phyloP scores from a whole-genome alignment of 2,329 filamentous ascomycete genomes.

The Fusarium nygamai region DNA sequence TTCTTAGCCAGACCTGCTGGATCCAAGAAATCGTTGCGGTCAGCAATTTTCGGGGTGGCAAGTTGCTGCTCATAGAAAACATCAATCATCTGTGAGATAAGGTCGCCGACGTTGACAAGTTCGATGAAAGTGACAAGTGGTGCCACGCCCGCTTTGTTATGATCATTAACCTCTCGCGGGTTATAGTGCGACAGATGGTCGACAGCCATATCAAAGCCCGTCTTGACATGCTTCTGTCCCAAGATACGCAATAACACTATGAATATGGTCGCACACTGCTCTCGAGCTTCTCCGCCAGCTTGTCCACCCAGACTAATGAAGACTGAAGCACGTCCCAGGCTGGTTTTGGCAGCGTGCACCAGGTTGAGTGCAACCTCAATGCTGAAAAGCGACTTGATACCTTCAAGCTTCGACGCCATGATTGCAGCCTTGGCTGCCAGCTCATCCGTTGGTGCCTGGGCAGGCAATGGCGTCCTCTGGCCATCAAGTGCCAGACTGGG shows the following conservation, averaged over 20 bases:
- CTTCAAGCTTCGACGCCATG: slow-evolving; percentile 93
- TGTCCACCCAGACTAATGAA: slow-evolving; percentile 85
- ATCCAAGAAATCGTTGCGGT: slow-evolving; percentile 94
- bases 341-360: slow-evolving; percentile 88
- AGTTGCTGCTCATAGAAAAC: slow-evolving; percentile 98
- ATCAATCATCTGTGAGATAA: slow-evolving; percentile 99
- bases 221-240: slow-evolving; percentile 86
- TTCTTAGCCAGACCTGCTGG: slow-evolving; percentile 95
- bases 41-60: slow-evolving; percentile 80
- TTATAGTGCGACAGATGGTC: slow-evolving; percentile 91
- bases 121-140: slow-evolving; percentile 96
- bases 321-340: slow-evolving; percentile 83
- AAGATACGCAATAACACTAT: slow-evolving; percentile 84
- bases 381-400: slow-evolving; percentile 94
- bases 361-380: slow-evolving; percentile 93
- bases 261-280: slow-evolving; percentile 92
- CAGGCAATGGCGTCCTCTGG: slow-evolving; percentile 55
- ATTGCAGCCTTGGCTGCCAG: slow-evolving; percentile 97
- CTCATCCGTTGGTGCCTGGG: slow-evolving; percentile 85
- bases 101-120: slow-evolving; percentile 95
- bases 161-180: slow-evolving; percentile 80
- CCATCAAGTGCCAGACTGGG: slow-evolving; percentile 55
- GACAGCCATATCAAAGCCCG: slow-evolving; percentile 94
- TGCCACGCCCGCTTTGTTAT: slow-evolving; percentile 78
- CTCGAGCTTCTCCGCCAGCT: slow-evolving; percentile 81